phyloP scores from a whole-genome alignment of 768 basidiomycete species.

The Tricholoma terreum region DNA sequence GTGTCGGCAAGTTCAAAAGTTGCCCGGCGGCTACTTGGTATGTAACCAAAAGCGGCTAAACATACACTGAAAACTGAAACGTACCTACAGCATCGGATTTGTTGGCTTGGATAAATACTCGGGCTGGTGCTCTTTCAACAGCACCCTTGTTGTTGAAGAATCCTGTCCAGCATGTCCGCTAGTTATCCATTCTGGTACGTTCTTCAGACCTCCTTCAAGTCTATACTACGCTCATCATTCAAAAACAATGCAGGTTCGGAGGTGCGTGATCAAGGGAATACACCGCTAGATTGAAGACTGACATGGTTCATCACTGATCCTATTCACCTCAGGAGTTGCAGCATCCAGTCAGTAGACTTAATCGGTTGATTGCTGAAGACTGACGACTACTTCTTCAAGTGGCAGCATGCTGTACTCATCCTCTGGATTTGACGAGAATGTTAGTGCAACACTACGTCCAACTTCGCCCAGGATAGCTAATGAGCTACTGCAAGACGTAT shows the following conservation, averaged over 20 bases:
- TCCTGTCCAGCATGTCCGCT: constrained; percentile 31
- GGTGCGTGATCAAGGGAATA: constrained; percentile 34
- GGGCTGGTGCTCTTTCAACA: constrained; percentile 17
- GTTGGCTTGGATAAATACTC: neutral
- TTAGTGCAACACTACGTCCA: constrained; percentile 29
- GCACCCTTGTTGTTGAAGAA: constrained; percentile 18
- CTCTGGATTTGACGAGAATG: constrained; percentile 86
- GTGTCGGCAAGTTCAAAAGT: no score
- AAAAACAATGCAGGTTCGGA: constrained; percentile 49
- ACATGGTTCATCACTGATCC: neutral
- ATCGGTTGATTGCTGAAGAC: neutral
- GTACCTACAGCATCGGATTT: neutral
- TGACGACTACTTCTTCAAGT: constrained; percentile 38
- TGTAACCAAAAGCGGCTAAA: no score
- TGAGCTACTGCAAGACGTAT: constrained; percentile 53
- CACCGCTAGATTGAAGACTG: neutral
- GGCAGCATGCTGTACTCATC: constrained; percentile 81
- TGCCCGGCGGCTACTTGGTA: no score
- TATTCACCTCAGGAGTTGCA: constrained; percentile 45
- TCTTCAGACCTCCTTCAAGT: neutral
- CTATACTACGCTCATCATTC: neutral
- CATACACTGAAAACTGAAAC: no score
- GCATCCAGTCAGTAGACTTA: constrained; percentile 52
- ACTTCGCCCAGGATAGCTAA: constrained; percentile 2
- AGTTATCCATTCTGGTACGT: constrained; percentile 51